phyloP scores from a whole-genome alignment of 371 early-diverging fungal species.

The Mucor saturninus region DNA sequence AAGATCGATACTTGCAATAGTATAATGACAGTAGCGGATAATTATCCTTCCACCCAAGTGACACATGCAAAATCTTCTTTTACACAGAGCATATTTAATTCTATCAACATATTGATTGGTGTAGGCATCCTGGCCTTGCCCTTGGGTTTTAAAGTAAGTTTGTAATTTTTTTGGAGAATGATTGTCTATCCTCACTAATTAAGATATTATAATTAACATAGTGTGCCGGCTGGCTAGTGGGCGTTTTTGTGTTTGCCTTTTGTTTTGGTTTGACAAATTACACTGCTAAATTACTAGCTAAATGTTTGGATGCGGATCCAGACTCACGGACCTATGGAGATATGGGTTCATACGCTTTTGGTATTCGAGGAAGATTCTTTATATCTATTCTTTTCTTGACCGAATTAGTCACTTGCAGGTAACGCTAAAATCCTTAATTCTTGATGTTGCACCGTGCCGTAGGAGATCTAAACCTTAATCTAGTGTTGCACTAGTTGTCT shows the following conservation, averaged over 20 bases:
- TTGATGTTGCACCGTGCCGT: too few relatives aligned
- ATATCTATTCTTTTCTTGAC: constrained; percentile 61
- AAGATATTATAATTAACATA: constrained; percentile 5
- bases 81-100: constrained; percentile 56
- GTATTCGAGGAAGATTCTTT: constrained; percentile 53
- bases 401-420: constrained; percentile 69
- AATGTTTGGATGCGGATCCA: constrained; percentile 59
- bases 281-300: constrained; percentile 68
- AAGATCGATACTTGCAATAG: constrained; percentile 33
- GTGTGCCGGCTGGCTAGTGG: constrained; percentile 68
- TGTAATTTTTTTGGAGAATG: neutral
- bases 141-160: constrained; percentile 58
- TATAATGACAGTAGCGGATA: constrained; percentile 44
- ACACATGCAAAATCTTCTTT: constrained; percentile 44
- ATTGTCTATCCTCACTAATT: neutral
- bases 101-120: constrained; percentile 69
- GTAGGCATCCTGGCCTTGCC: constrained; percentile 66
- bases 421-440: neutral
- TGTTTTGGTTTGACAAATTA: constrained; percentile 64
- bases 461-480: constrained; percentile 8
- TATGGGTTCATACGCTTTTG: constrained; percentile 71
- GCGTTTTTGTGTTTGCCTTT: constrained; percentile 57
- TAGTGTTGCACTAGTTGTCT: constrained; percentile 46
- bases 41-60: constrained; percentile 21
- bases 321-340: constrained; percentile 69